Percentiles rank a stretch among this genome's conserved stretches.
phyloP scores from a whole-genome alignment of 176 grass and related monocot species.

The Cenchrus fungigraminus region DNA sequence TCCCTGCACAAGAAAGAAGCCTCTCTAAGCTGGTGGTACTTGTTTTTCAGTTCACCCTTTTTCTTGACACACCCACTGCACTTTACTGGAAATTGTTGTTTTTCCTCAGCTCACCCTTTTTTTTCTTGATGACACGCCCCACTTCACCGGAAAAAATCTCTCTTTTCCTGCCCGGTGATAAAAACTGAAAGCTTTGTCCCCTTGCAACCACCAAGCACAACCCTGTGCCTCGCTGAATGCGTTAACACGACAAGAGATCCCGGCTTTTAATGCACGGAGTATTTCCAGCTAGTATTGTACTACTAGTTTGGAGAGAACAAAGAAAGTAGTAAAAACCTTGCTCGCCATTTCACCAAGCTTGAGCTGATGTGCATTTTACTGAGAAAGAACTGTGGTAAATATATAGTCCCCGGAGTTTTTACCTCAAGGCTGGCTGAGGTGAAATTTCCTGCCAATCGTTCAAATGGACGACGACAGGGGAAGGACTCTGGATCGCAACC shows the following conservation, averaged over 20 bases:
- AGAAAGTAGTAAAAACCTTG: not conserved
- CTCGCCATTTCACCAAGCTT: not conserved
- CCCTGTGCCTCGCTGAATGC: constrained; percentile 31
- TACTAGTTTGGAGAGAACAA: not conserved
- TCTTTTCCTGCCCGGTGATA: constrained; percentile 6
- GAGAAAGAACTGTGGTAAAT: not conserved
- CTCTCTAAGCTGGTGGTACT: not conserved
- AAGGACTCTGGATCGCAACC: constrained; percentile 18
- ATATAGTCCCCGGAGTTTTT: not conserved
- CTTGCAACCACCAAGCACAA: constrained; percentile 27
- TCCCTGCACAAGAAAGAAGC: not conserved
- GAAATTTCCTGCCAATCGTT: constrained; percentile 30
- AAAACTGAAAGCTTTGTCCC: constrained; percentile 32
- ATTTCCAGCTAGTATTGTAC: not conserved
- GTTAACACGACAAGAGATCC: constrained; percentile 3
- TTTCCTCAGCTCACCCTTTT: not conserved
- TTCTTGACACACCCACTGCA: not conserved
- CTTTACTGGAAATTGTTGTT: not conserved
- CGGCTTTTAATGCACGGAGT: constrained; percentile 32
- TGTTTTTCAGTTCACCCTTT: constrained; percentile 11
- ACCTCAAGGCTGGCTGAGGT: constrained; percentile 1
- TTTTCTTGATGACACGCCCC: too few species aligned
- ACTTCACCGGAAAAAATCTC: constrained; percentile 43
- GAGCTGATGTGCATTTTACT: constrained; percentile 12
- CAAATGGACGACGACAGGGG: not conserved